phyloP scores from a whole-genome alignment of 2,329 filamentous ascomycete genomes.

The Stagonosporopsis tanaceti region DNA sequence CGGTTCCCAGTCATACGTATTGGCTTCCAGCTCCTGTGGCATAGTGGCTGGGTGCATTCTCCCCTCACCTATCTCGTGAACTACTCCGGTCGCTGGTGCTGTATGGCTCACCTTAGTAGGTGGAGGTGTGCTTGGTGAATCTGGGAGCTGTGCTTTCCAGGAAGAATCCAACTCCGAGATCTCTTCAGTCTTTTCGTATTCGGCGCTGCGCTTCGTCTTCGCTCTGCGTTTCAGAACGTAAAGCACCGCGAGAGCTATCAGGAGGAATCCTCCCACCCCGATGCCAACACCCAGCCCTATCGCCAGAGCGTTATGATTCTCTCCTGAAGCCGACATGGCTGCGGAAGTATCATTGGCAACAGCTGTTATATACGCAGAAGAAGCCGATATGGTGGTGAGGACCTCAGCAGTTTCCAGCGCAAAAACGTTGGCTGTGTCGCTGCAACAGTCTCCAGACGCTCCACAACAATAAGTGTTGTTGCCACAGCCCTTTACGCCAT shows the following conservation, averaged over 20 bases:
- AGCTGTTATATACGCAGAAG: slow-evolving; percentile 16
- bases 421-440: slow-evolving; percentile 26
- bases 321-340: neutral
- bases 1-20: slow-evolving; percentile 17
- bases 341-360: slow-evolving; percentile 12
- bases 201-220: neutral
- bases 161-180: slow-evolving; percentile 8
- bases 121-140: neutral
- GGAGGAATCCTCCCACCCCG: slow-evolving; percentile 23
- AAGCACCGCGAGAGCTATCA: slow-evolving; percentile 19
- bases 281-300: slow-evolving; percentile 33
- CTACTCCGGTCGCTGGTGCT: neutral
- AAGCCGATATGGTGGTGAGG: slow-evolving; percentile 26
- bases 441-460: slow-evolving; percentile 29
- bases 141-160: slow-evolving; percentile 4
- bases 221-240: slow-evolving; percentile 8
- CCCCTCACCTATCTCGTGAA: slow-evolving; percentile 12
- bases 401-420: slow-evolving; percentile 20
- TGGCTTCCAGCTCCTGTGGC: slow-evolving; percentile 15
- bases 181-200: slow-evolving; percentile 5
- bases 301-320: slow-evolving; percentile 15
- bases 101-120: slow-evolving; percentile 6
- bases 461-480: slow-evolving; percentile 31
- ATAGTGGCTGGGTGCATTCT: neutral
- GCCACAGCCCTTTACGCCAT: slow-evolving; percentile 29